phyloP scores from a whole-genome alignment of 2,329 filamentous ascomycete genomes.

The Microdochium paspali region DNA sequence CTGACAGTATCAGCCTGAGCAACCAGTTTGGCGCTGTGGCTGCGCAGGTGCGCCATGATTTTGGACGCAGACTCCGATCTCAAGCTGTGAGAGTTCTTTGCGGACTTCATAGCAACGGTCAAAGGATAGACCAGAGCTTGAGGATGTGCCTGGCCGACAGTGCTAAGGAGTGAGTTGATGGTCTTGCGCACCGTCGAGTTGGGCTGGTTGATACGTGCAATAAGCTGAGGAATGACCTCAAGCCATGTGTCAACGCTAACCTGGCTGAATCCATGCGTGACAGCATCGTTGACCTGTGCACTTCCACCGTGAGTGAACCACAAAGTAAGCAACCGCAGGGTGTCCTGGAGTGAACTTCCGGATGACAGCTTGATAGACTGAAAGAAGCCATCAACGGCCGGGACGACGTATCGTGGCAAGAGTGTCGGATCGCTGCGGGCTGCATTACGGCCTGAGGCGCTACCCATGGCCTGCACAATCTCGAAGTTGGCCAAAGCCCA shows the following conservation, averaged over 20 bases:
- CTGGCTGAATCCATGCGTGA: slow-evolving; percentile 82
- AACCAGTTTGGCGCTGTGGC: slow-evolving; percentile 85
- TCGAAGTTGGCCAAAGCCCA: slow-evolving; percentile 99
- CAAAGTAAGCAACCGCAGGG: slow-evolving; percentile 79
- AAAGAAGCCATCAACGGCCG: slow-evolving; percentile 93
- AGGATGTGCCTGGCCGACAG: slow-evolving; percentile 89
- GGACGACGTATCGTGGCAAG: slow-evolving; percentile 82
- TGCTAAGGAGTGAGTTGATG: slow-evolving; percentile 83
- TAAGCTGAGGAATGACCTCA: slow-evolving; percentile 93
- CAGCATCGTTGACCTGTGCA: slow-evolving; percentile 75
- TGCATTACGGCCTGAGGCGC: slow-evolving; percentile 48
- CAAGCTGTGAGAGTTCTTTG: slow-evolving; percentile 55
- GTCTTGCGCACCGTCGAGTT: slow-evolving; percentile 81
- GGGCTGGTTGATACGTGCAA: slow-evolving; percentile 94
- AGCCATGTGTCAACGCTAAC: slow-evolving; percentile 98
- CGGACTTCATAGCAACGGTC: slow-evolving; percentile 95
- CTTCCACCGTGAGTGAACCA: slow-evolving; percentile 95
- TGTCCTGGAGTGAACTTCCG: slow-evolving; percentile 91
- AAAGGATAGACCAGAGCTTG: slow-evolving; percentile 95
- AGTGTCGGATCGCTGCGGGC: slow-evolving; percentile 50
- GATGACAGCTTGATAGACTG: slow-evolving; percentile 89
- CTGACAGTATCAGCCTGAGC: slow-evolving; percentile 94
- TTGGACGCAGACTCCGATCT: slow-evolving; percentile 80
- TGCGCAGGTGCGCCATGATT: slow-evolving; percentile 97
- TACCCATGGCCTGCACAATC: slow-evolving; percentile 75